Base-by-base conservation (phyloP, 306 rosid genomes). In the Malus sieversii region DNA sequence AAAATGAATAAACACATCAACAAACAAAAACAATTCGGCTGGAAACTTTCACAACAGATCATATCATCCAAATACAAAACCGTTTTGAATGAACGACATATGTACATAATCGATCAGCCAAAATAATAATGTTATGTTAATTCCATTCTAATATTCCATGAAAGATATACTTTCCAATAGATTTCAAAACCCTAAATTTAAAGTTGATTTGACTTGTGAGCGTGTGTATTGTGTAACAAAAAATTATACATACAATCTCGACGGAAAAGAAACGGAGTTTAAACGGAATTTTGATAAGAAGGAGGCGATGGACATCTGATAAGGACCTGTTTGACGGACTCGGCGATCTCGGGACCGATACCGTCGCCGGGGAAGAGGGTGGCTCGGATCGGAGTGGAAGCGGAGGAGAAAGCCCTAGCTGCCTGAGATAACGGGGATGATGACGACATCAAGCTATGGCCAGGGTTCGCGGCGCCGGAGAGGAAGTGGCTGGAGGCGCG, bases 311-410 rank as follows among this genome's bases (percentile, higher is more conserved):
- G 46, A 62, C 71, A 67, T 77, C 69, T 35, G 67, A 72, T 1
- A 71, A 29, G 73, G 59, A 94, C 97, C 97, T 94, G 84, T 79
- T 92, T 94, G 82, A 94, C 97, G 82, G 98, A 90, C 38, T 92
- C 93, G 57, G 98, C 82, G 83, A 94, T 94, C 89, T 96, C 97
- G 62, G 98, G 98, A 42, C 98, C 98, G 58, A 94, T 94, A 40
- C 98, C 98, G 79, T 94, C 98, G 73, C 98, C 97, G 74, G 97
- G 98, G 79, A 94, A 92, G 75, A 96, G 99, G 68, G 99, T 96
- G 80, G 93, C 99, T 0, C 85, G 88, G 88, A 96, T 96, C 84
- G 90, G 85, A 63, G 85, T 62, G 57, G 96, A 51, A 10, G 69
- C 73, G 30, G 97, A 88, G n/a, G 93, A 92, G 86, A 92, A 92